phyloP scores from a whole-genome alignment of 2,329 filamentous ascomycete genomes.

The Fusarium pilosicola region DNA sequence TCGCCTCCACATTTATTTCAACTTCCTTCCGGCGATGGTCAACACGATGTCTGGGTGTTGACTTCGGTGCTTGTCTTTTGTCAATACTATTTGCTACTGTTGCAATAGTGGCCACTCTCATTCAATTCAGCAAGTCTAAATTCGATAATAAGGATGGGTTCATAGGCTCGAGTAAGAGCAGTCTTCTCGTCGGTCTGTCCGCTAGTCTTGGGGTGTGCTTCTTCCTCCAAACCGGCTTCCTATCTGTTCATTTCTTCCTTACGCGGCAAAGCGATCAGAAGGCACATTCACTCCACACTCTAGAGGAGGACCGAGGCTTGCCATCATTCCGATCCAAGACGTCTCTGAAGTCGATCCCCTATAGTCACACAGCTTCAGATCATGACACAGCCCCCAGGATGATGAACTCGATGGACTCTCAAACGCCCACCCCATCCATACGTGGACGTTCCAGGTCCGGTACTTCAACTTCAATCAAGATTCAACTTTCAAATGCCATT shows the following conservation, averaged over 20 bases:
- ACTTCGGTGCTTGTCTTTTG: constrained; percentile 48
- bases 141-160: constrained; percentile 20
- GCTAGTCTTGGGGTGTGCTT: constrained; percentile 58
- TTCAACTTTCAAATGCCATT: constrained; percentile 57
- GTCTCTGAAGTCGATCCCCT: constrained; percentile 62
- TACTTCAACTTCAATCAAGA: constrained; percentile 45
- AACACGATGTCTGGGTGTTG: constrained; percentile 36
- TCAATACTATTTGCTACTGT: constrained; percentile 57
- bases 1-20: constrained; percentile 49
- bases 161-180: constrained; percentile 32
- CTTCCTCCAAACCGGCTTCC: constrained; percentile 59
- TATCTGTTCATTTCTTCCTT: constrained; percentile 56
- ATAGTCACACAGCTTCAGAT: constrained; percentile 56
- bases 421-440: constrained; percentile 57
- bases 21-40: constrained; percentile 39
- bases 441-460: constrained; percentile 39
- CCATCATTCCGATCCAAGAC: constrained; percentile 40
- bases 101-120: constrained; percentile 57
- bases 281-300: constrained; percentile 35
- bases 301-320: constrained; percentile 37
- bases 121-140: constrained; percentile 48
- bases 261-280: constrained; percentile 44
- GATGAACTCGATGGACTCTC: constrained; percentile 50
- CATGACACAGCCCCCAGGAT: constrained; percentile 47
- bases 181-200: constrained; percentile 57